phyloP scores from a whole-genome alignment of 148 eudicot genomes.

The Nepenthes gracilis region DNA sequence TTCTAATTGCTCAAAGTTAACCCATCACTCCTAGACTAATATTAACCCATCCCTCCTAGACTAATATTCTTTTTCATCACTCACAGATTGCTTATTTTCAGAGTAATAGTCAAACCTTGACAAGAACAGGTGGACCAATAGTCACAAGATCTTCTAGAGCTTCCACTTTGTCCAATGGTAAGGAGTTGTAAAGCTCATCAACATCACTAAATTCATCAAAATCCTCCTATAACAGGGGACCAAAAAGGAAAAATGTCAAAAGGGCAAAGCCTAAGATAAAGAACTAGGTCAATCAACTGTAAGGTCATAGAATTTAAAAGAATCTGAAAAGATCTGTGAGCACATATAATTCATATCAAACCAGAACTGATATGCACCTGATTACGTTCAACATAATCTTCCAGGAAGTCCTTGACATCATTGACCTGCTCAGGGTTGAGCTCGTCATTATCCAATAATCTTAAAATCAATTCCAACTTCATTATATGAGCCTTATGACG shows the following conservation, averaged over 20 bases:
- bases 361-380: slow-evolving; percentile 37
- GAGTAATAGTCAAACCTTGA: slow-evolving; percentile 41
- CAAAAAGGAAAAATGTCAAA: slow-evolving; percentile 1
- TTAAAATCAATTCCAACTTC: slow-evolving; percentile 85
- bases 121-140: slow-evolving; percentile 67
- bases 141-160: slow-evolving; percentile 92
- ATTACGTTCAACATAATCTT: slow-evolving; percentile 95
- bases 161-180: slow-evolving; percentile 94
- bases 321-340: neutral
- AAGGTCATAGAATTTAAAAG: neutral
- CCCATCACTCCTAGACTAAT: too few relatives aligned
- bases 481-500: slow-evolving; percentile 97
- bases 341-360: neutral
- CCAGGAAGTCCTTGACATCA: slow-evolving; percentile 89
- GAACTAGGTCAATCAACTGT: neutral
- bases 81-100: too few relatives aligned
- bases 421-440: slow-evolving; percentile 95
- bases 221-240: slow-evolving; percentile 52
- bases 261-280: neutral
- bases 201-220: slow-evolving; percentile 95
- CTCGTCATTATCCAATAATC: slow-evolving; percentile 89
- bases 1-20: too few relatives aligned
- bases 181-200: slow-evolving; percentile 78
- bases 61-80: too few relatives aligned
- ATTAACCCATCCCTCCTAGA: too few relatives aligned